phyloP scores from a whole-genome alignment of 257 asterid species.

The Phtheirospermum japonicum region DNA sequence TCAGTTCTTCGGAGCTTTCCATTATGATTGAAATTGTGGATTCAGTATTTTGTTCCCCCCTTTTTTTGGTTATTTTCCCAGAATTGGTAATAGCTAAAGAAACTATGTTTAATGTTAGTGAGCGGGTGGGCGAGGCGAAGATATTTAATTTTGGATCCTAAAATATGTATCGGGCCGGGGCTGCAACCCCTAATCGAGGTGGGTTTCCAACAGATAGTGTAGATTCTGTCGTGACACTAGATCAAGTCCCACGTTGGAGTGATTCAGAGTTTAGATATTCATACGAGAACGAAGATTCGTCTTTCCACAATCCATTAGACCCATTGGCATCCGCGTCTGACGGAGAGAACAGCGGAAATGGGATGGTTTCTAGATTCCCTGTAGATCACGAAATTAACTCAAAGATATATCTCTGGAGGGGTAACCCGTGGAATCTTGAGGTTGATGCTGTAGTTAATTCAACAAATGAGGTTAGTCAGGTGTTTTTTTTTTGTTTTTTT shows the following conservation, averaged over 20 bases:
- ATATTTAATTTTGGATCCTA: constrained; percentile 31
- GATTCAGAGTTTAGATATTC: constrained; percentile 68
- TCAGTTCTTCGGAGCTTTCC: constrained; percentile 6
- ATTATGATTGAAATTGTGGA: constrained; percentile 17
- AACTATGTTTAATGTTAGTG: constrained; percentile 24
- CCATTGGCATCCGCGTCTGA: constrained; percentile 70
- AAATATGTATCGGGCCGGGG: constrained; percentile 50
- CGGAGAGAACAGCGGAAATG: constrained; percentile 63
- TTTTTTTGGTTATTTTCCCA: neutral
- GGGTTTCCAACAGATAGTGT: constrained; percentile 71
- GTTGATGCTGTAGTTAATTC: constrained; percentile 97
- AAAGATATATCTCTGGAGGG: constrained; percentile 91
- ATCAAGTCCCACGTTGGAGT: constrained; percentile 84
- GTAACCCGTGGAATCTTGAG: constrained; percentile 93
- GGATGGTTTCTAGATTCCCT: constrained; percentile 70
- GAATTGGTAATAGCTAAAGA: constrained; percentile 31
- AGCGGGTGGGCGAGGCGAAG: constrained; percentile 26
- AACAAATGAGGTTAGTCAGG: constrained; percentile 68
- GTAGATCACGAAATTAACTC: constrained; percentile 73
- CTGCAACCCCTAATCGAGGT: constrained; percentile 60
- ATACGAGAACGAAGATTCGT: constrained; percentile 63
- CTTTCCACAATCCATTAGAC: constrained; percentile 52
- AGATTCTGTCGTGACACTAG: constrained; percentile 71
- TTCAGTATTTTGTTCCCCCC: neutral
- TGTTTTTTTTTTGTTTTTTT: constrained; percentile 14